phyloP scores from a whole-genome alignment of 2,329 filamentous ascomycete genomes.

The Akanthomyces uredinophilus region DNA sequence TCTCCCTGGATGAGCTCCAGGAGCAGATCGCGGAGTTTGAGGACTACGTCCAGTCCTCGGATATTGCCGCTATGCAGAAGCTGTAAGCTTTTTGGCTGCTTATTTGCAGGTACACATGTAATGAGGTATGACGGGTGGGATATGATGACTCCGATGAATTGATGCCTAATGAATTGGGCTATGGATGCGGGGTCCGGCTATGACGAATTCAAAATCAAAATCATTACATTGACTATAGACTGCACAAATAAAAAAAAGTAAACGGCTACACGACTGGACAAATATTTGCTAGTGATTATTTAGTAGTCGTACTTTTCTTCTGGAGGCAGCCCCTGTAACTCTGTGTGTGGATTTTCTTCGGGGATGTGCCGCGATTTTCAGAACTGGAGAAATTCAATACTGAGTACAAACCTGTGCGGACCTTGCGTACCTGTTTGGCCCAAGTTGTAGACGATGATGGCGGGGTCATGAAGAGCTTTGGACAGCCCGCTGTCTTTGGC shows the following conservation, averaged over 20 bases:
- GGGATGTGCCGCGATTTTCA: neutral
- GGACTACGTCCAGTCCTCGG: constrained; percentile 74
- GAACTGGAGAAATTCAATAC: neutral
- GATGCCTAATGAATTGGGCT: constrained; percentile 15
- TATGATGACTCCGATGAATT: constrained; percentile 23
- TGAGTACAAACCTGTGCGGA: neutral
- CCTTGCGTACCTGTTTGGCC: neutral
- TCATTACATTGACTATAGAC: constrained; percentile 17
- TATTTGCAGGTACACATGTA: constrained; percentile 23
- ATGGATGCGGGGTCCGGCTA: constrained; percentile 15
- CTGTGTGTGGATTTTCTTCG: too few species aligned
- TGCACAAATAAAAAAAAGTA: constrained; percentile 9
- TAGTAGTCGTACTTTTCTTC: neutral
- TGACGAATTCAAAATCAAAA: constrained; percentile 8
- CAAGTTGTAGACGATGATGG: neutral
- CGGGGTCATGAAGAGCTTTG: neutral
- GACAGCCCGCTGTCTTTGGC: constrained; percentile 7
- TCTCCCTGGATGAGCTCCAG: constrained; percentile 82
- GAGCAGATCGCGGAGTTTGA: constrained; percentile 77
- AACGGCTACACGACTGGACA: neutral
- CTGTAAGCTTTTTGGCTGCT: constrained; percentile 15
- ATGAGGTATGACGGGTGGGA: constrained; percentile 28
- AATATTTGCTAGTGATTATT: neutral
- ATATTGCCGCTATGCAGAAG: constrained; percentile 20
- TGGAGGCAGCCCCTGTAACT: too few species aligned